Base-by-base conservation (phyloP, 345 rosid genomes). In the Eucalyptus globulus region DNA sequence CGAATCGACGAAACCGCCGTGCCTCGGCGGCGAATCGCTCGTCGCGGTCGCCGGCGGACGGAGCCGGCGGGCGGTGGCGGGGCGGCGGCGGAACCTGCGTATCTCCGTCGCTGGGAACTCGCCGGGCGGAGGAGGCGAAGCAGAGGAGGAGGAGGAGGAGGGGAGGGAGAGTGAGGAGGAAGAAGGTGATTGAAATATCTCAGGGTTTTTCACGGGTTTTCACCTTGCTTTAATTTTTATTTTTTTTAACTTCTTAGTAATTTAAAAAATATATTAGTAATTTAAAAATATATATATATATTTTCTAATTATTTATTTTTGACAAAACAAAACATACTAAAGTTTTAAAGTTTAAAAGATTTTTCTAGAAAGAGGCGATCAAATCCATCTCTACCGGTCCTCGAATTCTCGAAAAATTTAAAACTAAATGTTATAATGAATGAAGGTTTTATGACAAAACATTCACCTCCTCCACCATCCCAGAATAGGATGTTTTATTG, bases 241-340 rank as follows among this genome's bases (percentile, higher is more conserved):
- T 51, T 17, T 9, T 56, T 22, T 24, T 0, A 2, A 56, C 11
- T 56, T 24, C 12, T 22, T 10, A 56, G 13, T 24, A 24, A 56
- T 69, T 16, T 3, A 3, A 8, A 49, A 44, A 31, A n/a, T n/a
- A n/a, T n/a, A n/a, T 22, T 10, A 56, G 13, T 24, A 24, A 56
- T 69, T 16, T 3, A 3, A 8, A 49, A 44, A 31, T 34, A 17
- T 15, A 8, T 3, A 40, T 40, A 40, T 43, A 1, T 3, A 17
- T 16, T 69, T 67, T 8, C 6, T 16, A 67, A 15, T 31, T 15
- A 67, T 67, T 67, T 7, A n/a, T 67, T 69, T 69, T 69, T 3
- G 1, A 4, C 1, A 1, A 34, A 5, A 34, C 4, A 69, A 69
- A 69, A 8, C 0, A 8, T 1, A 9, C 24, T 19, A 4, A 15